Percentiles rank a stretch among this genome's conserved stretches.
Conservation (phyloP, 2,329 filamentous ascomycete genomes). For the Albifimbria verrucaria region DNA sequence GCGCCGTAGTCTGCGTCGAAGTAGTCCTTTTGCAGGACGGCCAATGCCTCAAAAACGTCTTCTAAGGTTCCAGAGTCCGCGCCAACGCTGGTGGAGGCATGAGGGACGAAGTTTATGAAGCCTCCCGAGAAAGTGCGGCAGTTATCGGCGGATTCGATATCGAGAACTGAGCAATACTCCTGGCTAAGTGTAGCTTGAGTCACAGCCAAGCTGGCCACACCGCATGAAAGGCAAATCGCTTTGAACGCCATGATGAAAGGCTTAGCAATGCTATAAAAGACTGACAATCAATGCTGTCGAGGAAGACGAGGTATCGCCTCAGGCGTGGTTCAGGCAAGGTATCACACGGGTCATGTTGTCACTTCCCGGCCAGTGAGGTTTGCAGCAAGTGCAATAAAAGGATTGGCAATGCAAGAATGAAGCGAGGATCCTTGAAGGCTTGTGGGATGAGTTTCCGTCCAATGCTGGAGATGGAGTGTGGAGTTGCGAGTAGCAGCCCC, state of each 20-base stretch:
- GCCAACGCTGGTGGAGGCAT: slow-evolving; percentile 1
- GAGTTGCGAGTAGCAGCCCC: too few species aligned
- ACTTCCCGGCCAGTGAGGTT: too few species aligned
- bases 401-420: too few species aligned
- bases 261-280: neutral
- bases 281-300: neutral
- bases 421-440: too few species aligned
- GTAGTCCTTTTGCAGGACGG: slow-evolving; percentile 73
- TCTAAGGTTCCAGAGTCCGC: slow-evolving; percentile 32
- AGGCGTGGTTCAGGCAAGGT: too few species aligned
- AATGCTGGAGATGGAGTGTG: too few species aligned
- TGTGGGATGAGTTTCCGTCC: too few species aligned
- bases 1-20: slow-evolving; percentile 75
- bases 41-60: slow-evolving; percentile 61
- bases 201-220: neutral
- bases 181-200: slow-evolving; percentile 9
- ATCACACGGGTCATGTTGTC: too few species aligned
- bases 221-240: neutral
- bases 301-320: neutral
- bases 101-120: slow-evolving; percentile 15
- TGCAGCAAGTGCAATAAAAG: too few species aligned
- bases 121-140: slow-evolving; percentile 17
- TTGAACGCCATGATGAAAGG: neutral
- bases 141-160: slow-evolving; percentile 10
- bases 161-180: slow-evolving; percentile 20